Evolutionary conservation across 78 protist genomes (phyloP).

Genomic region (Dictyostelium firmibasis): DNA sequence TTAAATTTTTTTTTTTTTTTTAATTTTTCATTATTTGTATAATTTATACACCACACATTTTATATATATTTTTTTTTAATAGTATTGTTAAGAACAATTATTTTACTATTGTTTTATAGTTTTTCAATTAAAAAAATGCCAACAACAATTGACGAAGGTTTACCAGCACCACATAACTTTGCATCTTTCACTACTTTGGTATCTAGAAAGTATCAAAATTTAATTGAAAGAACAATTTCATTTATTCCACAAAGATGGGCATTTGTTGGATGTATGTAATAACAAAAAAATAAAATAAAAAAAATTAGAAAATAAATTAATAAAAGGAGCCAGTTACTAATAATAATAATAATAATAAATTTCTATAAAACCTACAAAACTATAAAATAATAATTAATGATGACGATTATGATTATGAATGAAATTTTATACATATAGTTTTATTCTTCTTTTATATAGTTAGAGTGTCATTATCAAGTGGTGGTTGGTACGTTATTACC

Average conservation of each 20-base stretch:
- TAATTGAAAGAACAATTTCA: constrained; percentile 56
- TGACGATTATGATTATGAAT: background rate
- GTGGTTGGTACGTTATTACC: constrained; percentile 92
- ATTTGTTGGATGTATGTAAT: constrained; percentile 33
- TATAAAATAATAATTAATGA: background rate
- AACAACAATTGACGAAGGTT: constrained; percentile 63
- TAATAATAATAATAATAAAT: background rate
- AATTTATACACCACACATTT: background rate
- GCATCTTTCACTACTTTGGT: constrained; percentile 20
- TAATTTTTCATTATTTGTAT: background rate
- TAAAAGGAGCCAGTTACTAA: background rate
- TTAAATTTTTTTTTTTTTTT: background rate
- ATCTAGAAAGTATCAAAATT: constrained; percentile 40
- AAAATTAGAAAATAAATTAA: background rate
- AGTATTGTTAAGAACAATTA: background rate
- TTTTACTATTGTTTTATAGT: background rate
- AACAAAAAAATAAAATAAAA: background rate
- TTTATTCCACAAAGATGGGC: constrained; percentile 63
- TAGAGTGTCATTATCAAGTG: constrained; percentile 20
- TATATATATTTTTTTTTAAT: background rate
- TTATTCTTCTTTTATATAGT: constrained; percentile 50
- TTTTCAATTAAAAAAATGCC: background rate
- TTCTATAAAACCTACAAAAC: background rate
- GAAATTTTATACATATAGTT: background rate
- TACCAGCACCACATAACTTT: constrained; percentile 58